phyloP scores from a whole-genome alignment of 331 rosid genomes.

The Prunus yedoensis region DNA sequence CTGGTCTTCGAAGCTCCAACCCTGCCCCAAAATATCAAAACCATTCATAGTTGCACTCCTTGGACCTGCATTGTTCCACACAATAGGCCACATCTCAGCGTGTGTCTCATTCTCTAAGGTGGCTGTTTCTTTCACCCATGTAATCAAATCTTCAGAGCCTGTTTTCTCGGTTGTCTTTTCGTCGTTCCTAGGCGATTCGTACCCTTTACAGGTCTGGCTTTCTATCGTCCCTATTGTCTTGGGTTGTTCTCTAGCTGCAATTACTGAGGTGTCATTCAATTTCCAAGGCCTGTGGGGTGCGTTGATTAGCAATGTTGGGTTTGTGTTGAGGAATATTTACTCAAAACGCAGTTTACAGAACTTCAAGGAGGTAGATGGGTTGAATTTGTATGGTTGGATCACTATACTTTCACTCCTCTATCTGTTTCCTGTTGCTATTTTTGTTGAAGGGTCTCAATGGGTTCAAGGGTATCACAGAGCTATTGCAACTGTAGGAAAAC shows the following conservation, averaged over 20 bases:
- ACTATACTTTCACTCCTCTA: slow-evolving; percentile 67
- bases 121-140: slow-evolving; percentile 97
- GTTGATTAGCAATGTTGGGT: slow-evolving; percentile 86
- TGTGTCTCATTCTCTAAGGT: slow-evolving; percentile 92
- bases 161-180: slow-evolving; percentile 79
- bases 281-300: slow-evolving; percentile 80
- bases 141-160: slow-evolving; percentile 89
- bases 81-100: slow-evolving; percentile 93
- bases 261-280: slow-evolving; percentile 86
- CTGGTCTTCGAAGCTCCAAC: slow-evolving; percentile 81
- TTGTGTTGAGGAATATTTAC: slow-evolving; percentile 81
- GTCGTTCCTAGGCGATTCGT: slow-evolving; percentile 67
- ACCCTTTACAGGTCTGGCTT: slow-evolving; percentile 86
- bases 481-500: slow-evolving; percentile 58
- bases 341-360: slow-evolving; percentile 72
- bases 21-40: slow-evolving; percentile 77
- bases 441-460: slow-evolving; percentile 94
- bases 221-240: slow-evolving; percentile 83
- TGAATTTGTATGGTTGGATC: slow-evolving; percentile 83
- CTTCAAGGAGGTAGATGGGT: slow-evolving; percentile 88
- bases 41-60: slow-evolving; percentile 75
- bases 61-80: slow-evolving; percentile 95
- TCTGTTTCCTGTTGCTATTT: slow-evolving; percentile 77
- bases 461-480: slow-evolving; percentile 77
- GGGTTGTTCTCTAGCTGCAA: slow-evolving; percentile 83